A percentile compares a stretch with the other conserved stretches of the same genome.
phyloP scores from a whole-genome alignment of 495 filamentous ascomycete genomes.

The Acidiella bohemica region DNA sequence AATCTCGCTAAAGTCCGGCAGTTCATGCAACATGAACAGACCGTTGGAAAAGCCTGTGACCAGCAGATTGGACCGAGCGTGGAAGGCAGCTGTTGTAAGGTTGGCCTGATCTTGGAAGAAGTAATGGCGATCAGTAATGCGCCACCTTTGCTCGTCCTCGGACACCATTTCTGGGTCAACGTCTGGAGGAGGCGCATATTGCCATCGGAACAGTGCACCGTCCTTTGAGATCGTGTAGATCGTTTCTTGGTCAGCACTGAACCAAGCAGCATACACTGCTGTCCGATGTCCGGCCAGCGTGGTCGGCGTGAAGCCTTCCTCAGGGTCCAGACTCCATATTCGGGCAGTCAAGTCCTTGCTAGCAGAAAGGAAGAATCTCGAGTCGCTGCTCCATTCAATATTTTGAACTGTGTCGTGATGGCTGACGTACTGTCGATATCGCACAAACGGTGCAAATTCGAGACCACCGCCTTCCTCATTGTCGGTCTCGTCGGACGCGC shows the following conservation, averaged over 20 bases:
- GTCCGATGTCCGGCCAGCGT: slow-evolving; percentile 80
- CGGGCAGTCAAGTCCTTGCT: slow-evolving; percentile 84
- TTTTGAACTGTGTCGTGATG: slow-evolving; percentile 77
- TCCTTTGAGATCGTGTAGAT: slow-evolving; percentile 53
- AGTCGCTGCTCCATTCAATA: slow-evolving; percentile 91
- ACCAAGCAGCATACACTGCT: slow-evolving; percentile 75
- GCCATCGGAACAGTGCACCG: slow-evolving; percentile 53
- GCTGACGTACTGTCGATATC: slow-evolving; percentile 70
- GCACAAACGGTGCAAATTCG: slow-evolving; percentile 87
- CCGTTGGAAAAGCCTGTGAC: slow-evolving; percentile 92
- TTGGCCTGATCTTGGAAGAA: slow-evolving; percentile 77
- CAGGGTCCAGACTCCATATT: slow-evolving; percentile 83
- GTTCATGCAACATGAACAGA: slow-evolving; percentile 81
- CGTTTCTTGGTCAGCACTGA: slow-evolving; percentile 79
- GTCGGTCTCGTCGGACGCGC: slow-evolving; percentile 39
- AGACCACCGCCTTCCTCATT: slow-evolving; percentile 47
- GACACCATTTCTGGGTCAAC: slow-evolving; percentile 35
- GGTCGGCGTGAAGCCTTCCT: slow-evolving; percentile 80
- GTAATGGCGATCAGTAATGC: slow-evolving; percentile 74
- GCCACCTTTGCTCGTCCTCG: slow-evolving; percentile 57
- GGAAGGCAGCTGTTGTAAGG: slow-evolving; percentile 76
- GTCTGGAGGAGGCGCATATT: slow-evolving; percentile 38
- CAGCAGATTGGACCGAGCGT: slow-evolving; percentile 70
- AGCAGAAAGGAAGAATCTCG: slow-evolving; percentile 80
- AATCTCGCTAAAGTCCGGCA: slow-evolving; percentile 94